phyloP scores from a whole-genome alignment of 192 early-diverging fungal species.

The Gamsiella multidivaricata region DNA sequence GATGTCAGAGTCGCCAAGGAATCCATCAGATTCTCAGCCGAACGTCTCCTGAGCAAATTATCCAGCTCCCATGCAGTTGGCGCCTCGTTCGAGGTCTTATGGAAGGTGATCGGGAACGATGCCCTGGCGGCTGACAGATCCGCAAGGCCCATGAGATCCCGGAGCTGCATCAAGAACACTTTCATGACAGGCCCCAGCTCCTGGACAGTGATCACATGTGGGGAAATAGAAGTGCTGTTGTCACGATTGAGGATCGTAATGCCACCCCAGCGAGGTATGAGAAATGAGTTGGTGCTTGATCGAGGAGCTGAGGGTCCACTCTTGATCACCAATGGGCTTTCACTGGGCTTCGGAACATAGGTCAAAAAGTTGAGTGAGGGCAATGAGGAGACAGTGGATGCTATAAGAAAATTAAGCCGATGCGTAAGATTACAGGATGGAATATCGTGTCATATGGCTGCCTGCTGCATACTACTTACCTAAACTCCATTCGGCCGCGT shows the following conservation, averaged over 20 bases:
- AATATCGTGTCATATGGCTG: too few relatives aligned
- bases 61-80: conserved; percentile 89
- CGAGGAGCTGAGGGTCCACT: conserved; percentile 59
- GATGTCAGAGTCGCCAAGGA: conserved; percentile 84
- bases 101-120: conserved; percentile 42
- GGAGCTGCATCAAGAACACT: conserved; percentile 83
- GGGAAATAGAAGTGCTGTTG: conserved; percentile 1
- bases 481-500: conserved; percentile 96
- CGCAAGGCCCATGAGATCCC: conserved; percentile 85
- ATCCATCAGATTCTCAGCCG: conserved; percentile 76
- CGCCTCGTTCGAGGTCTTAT: conserved; percentile 60
- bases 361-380: conserved; percentile 92
- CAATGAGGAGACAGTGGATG: conserved; percentile 82
- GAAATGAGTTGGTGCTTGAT: conserved; percentile 77
- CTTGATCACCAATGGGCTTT: conserved; percentile 79
- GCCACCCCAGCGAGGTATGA: conserved; percentile 98
- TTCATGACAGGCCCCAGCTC: conserved; percentile 83
- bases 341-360: conserved; percentile 78
- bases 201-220: conserved; percentile 48
- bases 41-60: conserved; percentile 74
- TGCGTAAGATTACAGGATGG: neutral
- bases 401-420: conserved; percentile 48
- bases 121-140: conserved; percentile 38
- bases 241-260: conserved; percentile 77
- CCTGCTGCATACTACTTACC: conserved; percentile 65